Percentiles rank a stretch among this genome's conserved stretches.
phyloP scores from a whole-genome alignment of 805 yeast genomes.

The Kazachstania psychrophila region DNA sequence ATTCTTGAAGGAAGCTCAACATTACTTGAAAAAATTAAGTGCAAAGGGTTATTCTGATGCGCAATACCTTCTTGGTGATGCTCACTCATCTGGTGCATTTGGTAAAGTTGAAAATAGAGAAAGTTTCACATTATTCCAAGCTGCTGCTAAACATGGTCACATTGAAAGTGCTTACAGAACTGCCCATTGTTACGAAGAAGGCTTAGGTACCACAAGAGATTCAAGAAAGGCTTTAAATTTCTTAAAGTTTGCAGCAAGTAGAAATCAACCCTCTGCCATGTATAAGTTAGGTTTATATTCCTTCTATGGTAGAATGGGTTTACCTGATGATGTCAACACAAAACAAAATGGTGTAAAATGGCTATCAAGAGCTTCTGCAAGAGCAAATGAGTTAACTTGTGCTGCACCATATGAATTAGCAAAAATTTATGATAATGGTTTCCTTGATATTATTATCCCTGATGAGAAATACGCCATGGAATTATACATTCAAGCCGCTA shows the following conservation, averaged over 20 bases:
- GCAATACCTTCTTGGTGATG: conserved; percentile 87
- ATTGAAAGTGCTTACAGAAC: conserved; percentile 86
- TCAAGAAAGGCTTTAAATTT: conserved; percentile 78
- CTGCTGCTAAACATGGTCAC: conserved; percentile 92
- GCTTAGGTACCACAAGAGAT: conserved; percentile 85
- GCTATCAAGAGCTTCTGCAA: conserved; percentile 78
- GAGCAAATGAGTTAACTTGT: conserved; percentile 73
- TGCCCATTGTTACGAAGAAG: conserved; percentile 86
- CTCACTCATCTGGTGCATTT: conserved; percentile 73
- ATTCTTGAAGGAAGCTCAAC: conserved; percentile 68
- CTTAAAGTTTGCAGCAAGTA: conserved; percentile 76
- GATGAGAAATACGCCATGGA: conserved; percentile 80
- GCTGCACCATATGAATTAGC: conserved; percentile 95
- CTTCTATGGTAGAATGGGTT: conserved; percentile 77
- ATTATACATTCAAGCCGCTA: conserved; percentile 79
- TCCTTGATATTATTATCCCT: conserved; percentile 73
- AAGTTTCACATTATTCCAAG: conserved; percentile 66
- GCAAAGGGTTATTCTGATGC: conserved; percentile 83
- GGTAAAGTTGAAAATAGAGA: conserved; percentile 72
- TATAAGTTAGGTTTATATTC: conserved; percentile 82
- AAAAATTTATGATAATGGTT: conserved; percentile 74
- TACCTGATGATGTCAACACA: conserved; percentile 54
- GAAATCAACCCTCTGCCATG: conserved; percentile 96
- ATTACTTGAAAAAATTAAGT: conserved; percentile 58
- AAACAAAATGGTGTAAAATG: conserved; percentile 87